A percentile compares a stretch with the other conserved stretches of the same genome.
Conservation (phyloP, 306 rosid species). For the Inga laurina region DNA sequence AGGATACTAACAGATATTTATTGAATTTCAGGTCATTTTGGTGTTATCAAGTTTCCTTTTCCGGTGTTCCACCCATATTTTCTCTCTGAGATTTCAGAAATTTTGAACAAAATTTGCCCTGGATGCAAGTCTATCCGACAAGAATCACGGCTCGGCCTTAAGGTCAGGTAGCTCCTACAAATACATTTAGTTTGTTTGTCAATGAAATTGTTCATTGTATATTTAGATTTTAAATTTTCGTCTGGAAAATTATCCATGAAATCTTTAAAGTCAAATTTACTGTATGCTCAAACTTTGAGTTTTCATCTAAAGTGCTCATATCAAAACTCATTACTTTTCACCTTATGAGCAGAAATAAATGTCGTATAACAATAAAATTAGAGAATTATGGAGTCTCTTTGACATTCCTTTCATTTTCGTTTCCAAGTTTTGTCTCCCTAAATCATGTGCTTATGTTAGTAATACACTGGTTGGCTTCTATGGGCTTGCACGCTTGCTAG, state of each 20-base stretch:
- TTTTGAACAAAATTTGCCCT: conserved; percentile 84
- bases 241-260: background rate
- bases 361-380: background rate
- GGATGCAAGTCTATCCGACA: conserved; percentile 71
- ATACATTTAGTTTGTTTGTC: background rate
- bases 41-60: conserved; percentile 70
- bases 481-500: conserved; percentile 1
- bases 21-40: conserved; percentile 83
- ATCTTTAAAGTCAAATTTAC: background rate
- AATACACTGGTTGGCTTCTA: conserved; percentile 13
- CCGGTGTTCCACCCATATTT: conserved; percentile 75
- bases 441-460: conserved; percentile 6
- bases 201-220: background rate
- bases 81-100: conserved; percentile 72
- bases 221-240: background rate
- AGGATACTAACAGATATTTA: conserved; percentile 35
- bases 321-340: background rate
- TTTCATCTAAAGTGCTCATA: background rate
- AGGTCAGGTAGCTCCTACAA: conserved; percentile 65
- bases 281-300: background rate
- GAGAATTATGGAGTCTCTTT: background rate
- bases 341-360: conserved; percentile 8
- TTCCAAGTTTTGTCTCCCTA: background rate
- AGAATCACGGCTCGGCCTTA: conserved; percentile 29
- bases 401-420: conserved; percentile 8